Evolutionary conservation across 805 yeast genomes (phyloP).

Genomic region (Candida golubevii): DNA sequence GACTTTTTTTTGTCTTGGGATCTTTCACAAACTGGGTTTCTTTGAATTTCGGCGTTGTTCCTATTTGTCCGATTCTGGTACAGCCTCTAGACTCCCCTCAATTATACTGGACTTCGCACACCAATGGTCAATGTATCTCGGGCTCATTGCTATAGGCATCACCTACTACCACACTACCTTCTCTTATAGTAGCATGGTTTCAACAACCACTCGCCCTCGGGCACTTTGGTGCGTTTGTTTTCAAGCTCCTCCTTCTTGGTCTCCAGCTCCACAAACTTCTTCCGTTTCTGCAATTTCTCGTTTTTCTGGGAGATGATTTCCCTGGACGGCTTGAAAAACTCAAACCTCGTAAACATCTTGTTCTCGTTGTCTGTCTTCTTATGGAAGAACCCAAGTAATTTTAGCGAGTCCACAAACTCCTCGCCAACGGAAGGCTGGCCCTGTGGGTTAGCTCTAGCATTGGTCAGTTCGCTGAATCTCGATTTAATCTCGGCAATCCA

Average conservation of each 20-base stretch:
- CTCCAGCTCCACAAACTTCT: slow-evolving; percentile 68
- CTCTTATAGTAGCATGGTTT: slow-evolving; percentile 96
- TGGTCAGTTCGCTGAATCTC: slow-evolving; percentile 61
- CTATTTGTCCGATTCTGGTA: too few relatives aligned
- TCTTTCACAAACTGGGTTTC: too few relatives aligned
- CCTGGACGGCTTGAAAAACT: slow-evolving; percentile 81
- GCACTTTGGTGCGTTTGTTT: slow-evolving; percentile 45
- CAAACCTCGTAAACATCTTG: slow-evolving; percentile 93
- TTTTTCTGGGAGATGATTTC: slow-evolving; percentile 60
- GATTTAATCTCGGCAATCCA: slow-evolving; percentile 99
- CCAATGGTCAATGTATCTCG: too few relatives aligned
- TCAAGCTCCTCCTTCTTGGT: slow-evolving; percentile 58
- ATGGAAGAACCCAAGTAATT: slow-evolving; percentile 79
- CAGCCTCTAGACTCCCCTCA: too few relatives aligned
- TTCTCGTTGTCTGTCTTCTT: slow-evolving; percentile 81
- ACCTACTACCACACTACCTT: slow-evolving; percentile 37
- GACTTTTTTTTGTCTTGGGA: too few relatives aligned
- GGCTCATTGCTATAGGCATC: too few relatives aligned
- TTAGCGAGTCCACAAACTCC: slow-evolving; percentile 78
- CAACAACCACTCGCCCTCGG: slow-evolving; percentile 85
- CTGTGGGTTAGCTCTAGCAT: slow-evolving; percentile 29
- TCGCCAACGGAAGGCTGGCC: slow-evolving; percentile 44
- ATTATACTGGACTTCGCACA: too few relatives aligned
- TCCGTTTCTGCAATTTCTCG: slow-evolving; percentile 57
- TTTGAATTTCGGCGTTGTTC: too few relatives aligned